These are phyloP conservation scores for Nakaseomyces kungkrabaensis DNA, from an alignment of 1,139 yeast genomes.

Conservation along the genomic window DNA sequence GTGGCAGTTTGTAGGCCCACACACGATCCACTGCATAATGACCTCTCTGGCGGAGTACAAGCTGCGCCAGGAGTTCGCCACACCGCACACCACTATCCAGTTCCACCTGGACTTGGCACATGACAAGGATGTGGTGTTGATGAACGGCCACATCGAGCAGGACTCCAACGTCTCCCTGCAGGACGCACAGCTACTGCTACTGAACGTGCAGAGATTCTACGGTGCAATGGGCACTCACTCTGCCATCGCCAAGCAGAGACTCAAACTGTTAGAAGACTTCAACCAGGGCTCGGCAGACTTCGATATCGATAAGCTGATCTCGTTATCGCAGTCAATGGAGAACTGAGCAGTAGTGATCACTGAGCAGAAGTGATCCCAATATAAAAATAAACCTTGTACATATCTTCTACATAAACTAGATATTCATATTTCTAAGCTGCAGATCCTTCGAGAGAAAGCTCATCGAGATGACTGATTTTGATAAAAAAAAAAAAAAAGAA, in stretches of 20 bases:
- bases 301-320: constrained; percentile 53
- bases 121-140: constrained; percentile 57
- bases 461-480: neutral
- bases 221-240: constrained; percentile 49
- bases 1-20: constrained; percentile 83
- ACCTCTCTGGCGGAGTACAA: constrained; percentile 91
- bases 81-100: constrained; percentile 86
- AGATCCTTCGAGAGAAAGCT: too few species aligned
- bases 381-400: neutral
- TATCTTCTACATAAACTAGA: neutral
- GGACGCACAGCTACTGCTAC: constrained; percentile 68
- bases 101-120: constrained; percentile 73
- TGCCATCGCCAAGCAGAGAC: constrained; percentile 39
- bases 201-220: constrained; percentile 82
- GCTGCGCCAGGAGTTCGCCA: constrained; percentile 81
- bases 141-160: constrained; percentile 78
- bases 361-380: neutral
- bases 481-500: too few species aligned
- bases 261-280: constrained; percentile 53
- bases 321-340: constrained; percentile 66
- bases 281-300: constrained; percentile 59
- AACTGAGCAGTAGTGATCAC: neutral
- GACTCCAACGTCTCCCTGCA: constrained; percentile 52
- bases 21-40: constrained; percentile 80
- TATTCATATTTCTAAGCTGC: neutral